Percentiles rank a stretch among this genome's conserved stretches.
Conservation (phyloP, 495 filamentous ascomycete species). For the Lindgomyces ingoldianus region DNA sequence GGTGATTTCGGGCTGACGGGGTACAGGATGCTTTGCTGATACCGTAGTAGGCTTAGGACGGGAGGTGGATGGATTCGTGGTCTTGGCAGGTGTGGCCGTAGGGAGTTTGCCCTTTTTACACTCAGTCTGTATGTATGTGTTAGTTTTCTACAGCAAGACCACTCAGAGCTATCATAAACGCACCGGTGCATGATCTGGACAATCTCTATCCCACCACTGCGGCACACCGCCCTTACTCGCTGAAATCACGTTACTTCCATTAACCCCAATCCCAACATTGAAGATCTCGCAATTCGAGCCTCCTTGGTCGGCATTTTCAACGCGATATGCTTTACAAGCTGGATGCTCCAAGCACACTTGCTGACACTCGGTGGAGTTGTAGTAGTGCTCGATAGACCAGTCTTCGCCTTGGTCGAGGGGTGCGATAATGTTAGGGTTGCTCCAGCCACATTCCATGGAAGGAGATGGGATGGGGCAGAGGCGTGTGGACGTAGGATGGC, state of each 20-base stretch:
- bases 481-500: conserved; percentile 25
- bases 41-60: neutral
- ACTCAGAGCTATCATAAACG: neutral
- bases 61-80: neutral
- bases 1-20: conserved; percentile 12
- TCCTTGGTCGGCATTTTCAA: neutral
- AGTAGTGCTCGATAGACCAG: conserved; percentile 21
- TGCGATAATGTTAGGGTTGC: conserved; percentile 16
- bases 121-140: neutral
- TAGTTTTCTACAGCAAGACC: neutral
- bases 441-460: conserved; percentile 18
- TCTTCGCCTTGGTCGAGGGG: conserved; percentile 28
- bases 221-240: conserved; percentile 1
- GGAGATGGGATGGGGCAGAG: conserved; percentile 18
- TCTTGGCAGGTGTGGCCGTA: neutral
- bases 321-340: conserved; percentile 15
- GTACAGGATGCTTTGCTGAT: neutral
- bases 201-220: conserved; percentile 30
- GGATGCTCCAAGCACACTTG: conserved; percentile 24
- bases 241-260: conserved; percentile 15
- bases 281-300: conserved; percentile 26
- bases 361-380: conserved; percentile 21
- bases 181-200: conserved; percentile 14
- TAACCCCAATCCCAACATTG: conserved; percentile 17
- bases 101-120: neutral